Evolutionary conservation across 805 yeast species (phyloP).

Genomic region (Saccharomycopsis amapae): DNA sequence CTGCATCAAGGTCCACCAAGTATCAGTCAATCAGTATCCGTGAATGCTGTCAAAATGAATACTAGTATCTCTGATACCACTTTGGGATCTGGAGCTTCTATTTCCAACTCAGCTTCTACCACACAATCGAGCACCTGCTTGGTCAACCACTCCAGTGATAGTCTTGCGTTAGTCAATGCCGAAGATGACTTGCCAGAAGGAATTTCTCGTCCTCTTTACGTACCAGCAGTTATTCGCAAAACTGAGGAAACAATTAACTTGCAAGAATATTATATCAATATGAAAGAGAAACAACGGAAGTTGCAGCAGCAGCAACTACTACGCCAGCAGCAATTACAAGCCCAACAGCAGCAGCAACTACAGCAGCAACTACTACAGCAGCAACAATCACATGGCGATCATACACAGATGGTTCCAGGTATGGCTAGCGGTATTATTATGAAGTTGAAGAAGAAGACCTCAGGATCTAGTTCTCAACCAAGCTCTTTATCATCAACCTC

Average conservation of each 20-base stretch:
- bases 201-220: constrained; percentile 45
- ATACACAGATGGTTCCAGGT: too few relatives aligned
- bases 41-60: not conserved
- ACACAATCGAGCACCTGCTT: not conserved
- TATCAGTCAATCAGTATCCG: too few relatives aligned
- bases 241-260: constrained; percentile 19
- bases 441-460: not conserved
- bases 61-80: not conserved
- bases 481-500: not conserved
- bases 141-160: not conserved
- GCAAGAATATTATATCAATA: constrained; percentile 14
- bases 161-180: not conserved
- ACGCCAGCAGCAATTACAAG: constrained; percentile 3
- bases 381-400: not conserved
- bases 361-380: constrained; percentile 1
- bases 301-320: constrained; percentile 8
- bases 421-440: not conserved
- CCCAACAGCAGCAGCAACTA: not conserved
- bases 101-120: not conserved
- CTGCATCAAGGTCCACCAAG: too few relatives aligned
- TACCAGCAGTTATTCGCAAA: constrained; percentile 48
- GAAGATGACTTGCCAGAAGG: constrained; percentile 21
- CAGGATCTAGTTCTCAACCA: not conserved
- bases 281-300: constrained; percentile 13
- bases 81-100: not conserved